Percentiles rank a stretch among this genome's conserved stretches.
Conservation (phyloP, 495 filamentous ascomycete genomes). For the Penicillium turbatum region DNA sequence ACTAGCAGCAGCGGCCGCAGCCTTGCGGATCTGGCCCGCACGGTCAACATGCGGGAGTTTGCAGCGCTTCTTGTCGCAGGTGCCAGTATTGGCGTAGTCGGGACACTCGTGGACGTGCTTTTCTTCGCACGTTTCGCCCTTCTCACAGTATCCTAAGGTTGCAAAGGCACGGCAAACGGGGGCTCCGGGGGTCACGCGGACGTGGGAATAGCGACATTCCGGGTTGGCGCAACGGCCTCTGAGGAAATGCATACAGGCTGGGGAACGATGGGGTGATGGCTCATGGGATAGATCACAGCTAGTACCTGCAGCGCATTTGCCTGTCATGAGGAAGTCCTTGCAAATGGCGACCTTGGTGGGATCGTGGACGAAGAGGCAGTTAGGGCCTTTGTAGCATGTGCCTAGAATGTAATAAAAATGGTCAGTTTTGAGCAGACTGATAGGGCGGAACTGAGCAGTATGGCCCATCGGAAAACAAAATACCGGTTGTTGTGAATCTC, state of each 20-base stretch:
- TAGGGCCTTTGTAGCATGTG: slow-evolving; percentile 72
- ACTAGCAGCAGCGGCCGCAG: slow-evolving; percentile 38
- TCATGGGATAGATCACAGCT: slow-evolving; percentile 94
- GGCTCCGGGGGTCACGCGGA: slow-evolving; percentile 74
- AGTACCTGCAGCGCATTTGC: slow-evolving; percentile 72
- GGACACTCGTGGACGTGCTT: slow-evolving; percentile 90
- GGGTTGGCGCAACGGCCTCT: slow-evolving; percentile 86
- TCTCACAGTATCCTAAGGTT: slow-evolving; percentile 83
- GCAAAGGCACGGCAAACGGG: slow-evolving; percentile 83
- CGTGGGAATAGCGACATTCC: slow-evolving; percentile 85
- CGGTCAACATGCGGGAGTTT: slow-evolving; percentile 83
- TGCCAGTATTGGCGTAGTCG: slow-evolving; percentile 86
- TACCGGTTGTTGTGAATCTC: slow-evolving; percentile 91
- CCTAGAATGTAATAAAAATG: slow-evolving; percentile 51
- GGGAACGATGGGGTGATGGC: slow-evolving; percentile 76
- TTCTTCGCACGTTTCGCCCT: slow-evolving; percentile 71
- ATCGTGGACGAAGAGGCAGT: slow-evolving; percentile 82
- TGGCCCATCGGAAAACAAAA: slow-evolving; percentile 26
- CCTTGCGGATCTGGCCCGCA: slow-evolving; percentile 66
- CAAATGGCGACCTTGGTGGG: slow-evolving; percentile 86
- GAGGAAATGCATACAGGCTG: slow-evolving; percentile 84
- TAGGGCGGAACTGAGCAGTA: slow-evolving; percentile 6
- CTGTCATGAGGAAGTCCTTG: slow-evolving; percentile 77
- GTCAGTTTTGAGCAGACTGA: slow-evolving; percentile 18
- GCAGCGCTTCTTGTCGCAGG: slow-evolving; percentile 79